Evolutionary conservation across 441 rosid genomes (phyloP), one percentile per base, ranked within the genome.

Genomic region (Populus tomentosa): DNA sequence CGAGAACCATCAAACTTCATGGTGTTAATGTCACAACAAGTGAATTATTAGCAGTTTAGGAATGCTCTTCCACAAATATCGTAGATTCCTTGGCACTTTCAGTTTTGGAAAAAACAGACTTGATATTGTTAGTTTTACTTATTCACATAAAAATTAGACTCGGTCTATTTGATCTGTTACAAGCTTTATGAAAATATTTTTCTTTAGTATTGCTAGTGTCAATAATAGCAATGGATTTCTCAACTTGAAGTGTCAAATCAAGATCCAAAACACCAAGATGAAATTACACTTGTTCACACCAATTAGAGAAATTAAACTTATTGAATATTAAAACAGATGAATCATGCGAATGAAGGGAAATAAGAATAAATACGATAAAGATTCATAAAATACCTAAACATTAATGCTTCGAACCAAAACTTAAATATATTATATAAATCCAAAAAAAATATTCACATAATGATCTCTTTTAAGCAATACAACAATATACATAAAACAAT

Each of bases 231-330:
- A 10, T 18, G 1, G 38, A 70, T 10, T 74, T 70, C 67, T 81
- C 79, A 10, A 7, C 24, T 7, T 16, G n/a, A 16, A 71, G 32
- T 64, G 81, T 56, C 5, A 56, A 65, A 23, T 81, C 79, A 53
- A 78, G 70, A 78, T 75, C 77, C 33, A 78, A 10, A 18, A 71
- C 62, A 65, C 79, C 38, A 9, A 70, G 5, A 28, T 73, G 71
- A 70, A 77, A 81, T 10, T 77, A 23, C 6, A 75, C 20, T 78
- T 81, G 67, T 67, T 78, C 61, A 32, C 63, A 10, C 70, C 23
- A 74, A 4, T 78, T 21, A 73, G 21, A 33, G 53, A 77, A 70
- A 53, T 78, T 78, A n/a, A 67, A 40, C 6, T 71, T 67, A 71
- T 75, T 78, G 62, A 75, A 82, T 30, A 35, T 63, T 4, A 2